These are phyloP conservation scores for Teratosphaeria zuluensis DNA, from an alignment of 2,329 filamentous ascomycete genomes.

Conservation along the genomic window DNA sequence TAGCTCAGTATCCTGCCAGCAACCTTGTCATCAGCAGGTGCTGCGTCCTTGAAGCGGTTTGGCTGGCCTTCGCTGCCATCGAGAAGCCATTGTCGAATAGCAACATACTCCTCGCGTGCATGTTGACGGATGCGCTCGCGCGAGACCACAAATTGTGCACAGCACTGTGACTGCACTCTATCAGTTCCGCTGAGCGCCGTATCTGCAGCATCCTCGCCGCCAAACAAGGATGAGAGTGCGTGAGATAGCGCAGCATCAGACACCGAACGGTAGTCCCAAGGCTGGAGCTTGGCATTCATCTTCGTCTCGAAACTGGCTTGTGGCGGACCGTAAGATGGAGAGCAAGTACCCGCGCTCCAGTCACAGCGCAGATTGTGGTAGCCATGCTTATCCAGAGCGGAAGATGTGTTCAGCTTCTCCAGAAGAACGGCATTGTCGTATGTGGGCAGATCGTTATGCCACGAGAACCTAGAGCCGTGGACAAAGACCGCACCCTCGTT, in stretches of 20 bases:
- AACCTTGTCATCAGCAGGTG: slow-evolving; percentile 33
- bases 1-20: slow-evolving; percentile 39
- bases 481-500: slow-evolving; percentile 46
- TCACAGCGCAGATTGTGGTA: slow-evolving; percentile 44
- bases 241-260: slow-evolving; percentile 17
- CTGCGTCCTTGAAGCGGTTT: not conserved
- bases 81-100: slow-evolving; percentile 44
- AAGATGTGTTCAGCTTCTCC: slow-evolving; percentile 27
- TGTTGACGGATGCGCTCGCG: slow-evolving; percentile 40
- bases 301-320: slow-evolving; percentile 32
- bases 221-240: slow-evolving; percentile 12
- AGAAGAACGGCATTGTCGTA: slow-evolving; percentile 39
- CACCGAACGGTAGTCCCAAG: slow-evolving; percentile 29
- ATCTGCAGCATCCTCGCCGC: not conserved
- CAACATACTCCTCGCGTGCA: slow-evolving; percentile 41
- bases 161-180: slow-evolving; percentile 31
- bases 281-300: slow-evolving; percentile 29
- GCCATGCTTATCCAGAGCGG: slow-evolving; percentile 30
- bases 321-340: slow-evolving; percentile 27
- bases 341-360: slow-evolving; percentile 36
- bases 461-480: slow-evolving; percentile 47
- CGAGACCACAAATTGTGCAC: slow-evolving; percentile 47
- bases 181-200: slow-evolving; percentile 29
- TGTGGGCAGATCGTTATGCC: slow-evolving; percentile 45
- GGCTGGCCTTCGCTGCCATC: slow-evolving; percentile 22